These are phyloP conservation scores for Trametopsis cervina DNA, from an alignment of 768 basidiomycete genomes.

Conservation along the genomic window DNA sequence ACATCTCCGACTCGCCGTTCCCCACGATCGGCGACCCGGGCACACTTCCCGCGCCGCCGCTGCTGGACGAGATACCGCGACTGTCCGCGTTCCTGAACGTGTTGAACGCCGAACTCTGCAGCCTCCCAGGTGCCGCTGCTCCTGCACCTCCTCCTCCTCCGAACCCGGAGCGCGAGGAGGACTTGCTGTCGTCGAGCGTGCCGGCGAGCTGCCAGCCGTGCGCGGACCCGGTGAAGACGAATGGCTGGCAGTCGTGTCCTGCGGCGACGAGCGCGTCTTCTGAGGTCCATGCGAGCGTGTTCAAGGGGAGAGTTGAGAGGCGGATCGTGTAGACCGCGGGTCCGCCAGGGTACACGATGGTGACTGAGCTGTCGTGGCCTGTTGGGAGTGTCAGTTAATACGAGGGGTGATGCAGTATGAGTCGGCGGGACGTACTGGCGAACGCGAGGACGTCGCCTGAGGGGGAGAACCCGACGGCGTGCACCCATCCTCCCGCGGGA, in stretches of 20 bases:
- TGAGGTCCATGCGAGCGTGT: constrained; percentile 80
- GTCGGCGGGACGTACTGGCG: constrained; percentile 59
- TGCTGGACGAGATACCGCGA: constrained; percentile 52
- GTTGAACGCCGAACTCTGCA: constrained; percentile 92
- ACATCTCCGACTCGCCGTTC: constrained; percentile 61
- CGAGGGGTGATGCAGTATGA: neutral
- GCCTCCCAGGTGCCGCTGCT: constrained; percentile 41
- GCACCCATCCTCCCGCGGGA: constrained; percentile 95
- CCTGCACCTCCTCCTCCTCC: constrained; percentile 44
- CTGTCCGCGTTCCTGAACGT: constrained; percentile 90
- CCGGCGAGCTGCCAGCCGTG: constrained; percentile 73
- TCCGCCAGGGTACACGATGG: constrained; percentile 82
- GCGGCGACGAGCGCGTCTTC: constrained; percentile 84
- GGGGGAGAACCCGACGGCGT: constrained; percentile 92
- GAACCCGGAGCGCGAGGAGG: constrained; percentile 39
- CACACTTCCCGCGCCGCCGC: constrained; percentile 13
- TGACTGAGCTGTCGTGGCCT: constrained; percentile 96
- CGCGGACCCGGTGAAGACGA: constrained; percentile 72
- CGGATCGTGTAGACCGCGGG: constrained; percentile 69
- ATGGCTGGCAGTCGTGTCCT: constrained; percentile 96
- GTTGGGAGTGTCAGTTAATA: constrained; percentile 5
- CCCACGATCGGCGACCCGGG: constrained; percentile 28
- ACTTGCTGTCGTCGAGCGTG: constrained; percentile 70
- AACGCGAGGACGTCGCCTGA: constrained; percentile 93
- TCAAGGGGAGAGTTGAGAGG: constrained; percentile 70